phyloP scores from a whole-genome alignment of 305 asterid genomes.

The Solanum aculeatissimum region DNA sequence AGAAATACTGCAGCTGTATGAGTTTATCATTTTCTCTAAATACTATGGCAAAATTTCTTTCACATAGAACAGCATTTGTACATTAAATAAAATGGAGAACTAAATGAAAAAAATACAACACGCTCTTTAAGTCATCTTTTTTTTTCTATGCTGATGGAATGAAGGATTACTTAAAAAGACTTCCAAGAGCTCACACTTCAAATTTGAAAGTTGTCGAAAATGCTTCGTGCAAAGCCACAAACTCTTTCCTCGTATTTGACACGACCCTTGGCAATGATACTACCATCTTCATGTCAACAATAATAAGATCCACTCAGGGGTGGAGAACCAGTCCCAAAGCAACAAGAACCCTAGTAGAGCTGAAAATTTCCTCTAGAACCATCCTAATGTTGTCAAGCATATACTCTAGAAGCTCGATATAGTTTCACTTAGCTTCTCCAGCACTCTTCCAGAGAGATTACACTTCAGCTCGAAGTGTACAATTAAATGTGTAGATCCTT shows the following conservation, averaged over 20 bases:
- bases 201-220: background rate
- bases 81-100: background rate
- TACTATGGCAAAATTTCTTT: background rate
- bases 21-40: background rate
- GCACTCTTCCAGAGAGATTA: constrained; percentile 7
- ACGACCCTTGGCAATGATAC: background rate
- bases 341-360: background rate
- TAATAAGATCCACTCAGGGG: background rate
- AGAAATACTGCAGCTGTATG: background rate
- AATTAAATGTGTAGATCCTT: constrained; percentile 47
- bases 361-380: background rate
- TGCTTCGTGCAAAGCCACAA: background rate
- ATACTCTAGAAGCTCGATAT: background rate
- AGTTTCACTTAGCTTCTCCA: background rate
- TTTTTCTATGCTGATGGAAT: background rate
- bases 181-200: background rate
- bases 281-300: background rate
- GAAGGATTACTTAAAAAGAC: background rate
- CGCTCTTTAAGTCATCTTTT: background rate
- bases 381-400: background rate
- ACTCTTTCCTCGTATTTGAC: background rate
- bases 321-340: background rate
- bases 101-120: constrained; percentile 1
- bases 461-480: constrained; percentile 4
- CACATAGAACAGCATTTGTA: background rate